A percentile compares a stretch with the other conserved stretches of the same genome.
These are phyloP conservation scores for Rhodamnia rubescens DNA, from an alignment of 345 rosid genomes.

Conservation along the genomic window DNA sequence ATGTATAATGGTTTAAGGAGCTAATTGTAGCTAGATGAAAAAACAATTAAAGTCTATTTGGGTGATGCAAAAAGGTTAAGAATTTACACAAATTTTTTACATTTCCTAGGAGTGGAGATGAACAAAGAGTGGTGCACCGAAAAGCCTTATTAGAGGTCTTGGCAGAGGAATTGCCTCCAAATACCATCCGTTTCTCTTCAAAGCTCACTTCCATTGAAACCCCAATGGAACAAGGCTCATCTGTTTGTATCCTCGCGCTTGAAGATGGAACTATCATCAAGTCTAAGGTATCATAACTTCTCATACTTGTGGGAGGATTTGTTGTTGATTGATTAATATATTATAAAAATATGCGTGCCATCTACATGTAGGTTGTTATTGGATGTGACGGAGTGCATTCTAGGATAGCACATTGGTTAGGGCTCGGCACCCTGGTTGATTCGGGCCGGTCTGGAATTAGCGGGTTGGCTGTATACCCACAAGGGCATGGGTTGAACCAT, in stretches of 20 bases:
- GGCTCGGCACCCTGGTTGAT: constrained; percentile 6
- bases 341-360: not conserved
- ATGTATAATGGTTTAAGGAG: no score
- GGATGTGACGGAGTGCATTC: constrained; percentile 45
- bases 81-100: not conserved
- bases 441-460: constrained; percentile 21
- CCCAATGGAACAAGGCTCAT: not conserved
- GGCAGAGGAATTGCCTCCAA: constrained; percentile 20
- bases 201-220: constrained; percentile 14
- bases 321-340: not conserved
- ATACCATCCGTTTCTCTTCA: constrained; percentile 21
- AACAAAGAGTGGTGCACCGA: constrained; percentile 12
- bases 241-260: constrained; percentile 2
- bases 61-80: no score
- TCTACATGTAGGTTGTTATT: constrained; percentile 6
- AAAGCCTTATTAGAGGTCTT: constrained; percentile 10
- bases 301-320: no score
- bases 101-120: not conserved
- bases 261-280: constrained; percentile 27
- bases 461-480: constrained; percentile 8
- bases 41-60: no score
- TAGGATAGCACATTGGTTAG: constrained; percentile 19
- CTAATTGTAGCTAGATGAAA: no score
- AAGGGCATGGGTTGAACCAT: constrained; percentile 14
- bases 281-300: constrained; percentile 6